Conservation (phyloP, 1,284 basidiomycete genomes). For the Pseudozyma flocculosa region DNA sequence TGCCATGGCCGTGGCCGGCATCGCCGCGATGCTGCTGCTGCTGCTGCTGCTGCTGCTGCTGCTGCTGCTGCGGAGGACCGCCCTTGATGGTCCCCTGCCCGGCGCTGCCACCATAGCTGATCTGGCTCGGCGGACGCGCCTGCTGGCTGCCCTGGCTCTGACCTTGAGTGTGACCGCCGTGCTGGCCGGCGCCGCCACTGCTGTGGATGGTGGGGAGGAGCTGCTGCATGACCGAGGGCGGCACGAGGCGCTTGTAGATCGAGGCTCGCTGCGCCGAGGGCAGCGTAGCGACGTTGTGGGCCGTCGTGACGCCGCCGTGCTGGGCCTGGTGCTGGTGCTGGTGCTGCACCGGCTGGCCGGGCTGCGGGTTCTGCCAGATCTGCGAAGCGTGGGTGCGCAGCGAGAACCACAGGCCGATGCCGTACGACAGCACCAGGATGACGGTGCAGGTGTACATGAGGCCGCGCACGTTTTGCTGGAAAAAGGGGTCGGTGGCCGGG, state of each 20-base stretch:
- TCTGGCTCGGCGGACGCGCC: no score
- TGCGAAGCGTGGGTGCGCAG: slow-evolving; percentile 95
- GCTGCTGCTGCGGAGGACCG: no score
- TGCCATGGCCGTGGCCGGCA: slow-evolving; percentile 11
- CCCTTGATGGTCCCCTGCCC: no score
- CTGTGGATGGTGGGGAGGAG: slow-evolving; percentile 32
- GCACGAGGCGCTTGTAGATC: slow-evolving; percentile 69
- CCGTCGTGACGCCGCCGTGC: slow-evolving; percentile 55
- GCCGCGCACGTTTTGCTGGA: slow-evolving; percentile 87
- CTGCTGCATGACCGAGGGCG: slow-evolving; percentile 48
- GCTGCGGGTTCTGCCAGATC: slow-evolving; percentile 88
- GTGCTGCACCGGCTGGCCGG: slow-evolving; percentile 16
- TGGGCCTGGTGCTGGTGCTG: slow-evolving; percentile 20
- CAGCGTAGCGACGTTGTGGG: slow-evolving; percentile 24
- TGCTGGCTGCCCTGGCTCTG: no score
- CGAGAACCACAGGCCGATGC: slow-evolving; percentile 97
- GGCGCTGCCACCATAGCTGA: no score
- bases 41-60: no score
- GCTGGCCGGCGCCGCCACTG: no score
- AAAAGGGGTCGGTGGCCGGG: slow-evolving; percentile 90
- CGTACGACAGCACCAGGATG: slow-evolving; percentile 87
- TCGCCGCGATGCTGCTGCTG: slow-evolving; percentile 10
- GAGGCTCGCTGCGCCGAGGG: slow-evolving; percentile 66
- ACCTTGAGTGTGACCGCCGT: no score
- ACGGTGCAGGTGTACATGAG: slow-evolving; percentile 93